Conservation (phyloP, 805 yeast genomes). For the Helenozyma rhizophorensis region DNA sequence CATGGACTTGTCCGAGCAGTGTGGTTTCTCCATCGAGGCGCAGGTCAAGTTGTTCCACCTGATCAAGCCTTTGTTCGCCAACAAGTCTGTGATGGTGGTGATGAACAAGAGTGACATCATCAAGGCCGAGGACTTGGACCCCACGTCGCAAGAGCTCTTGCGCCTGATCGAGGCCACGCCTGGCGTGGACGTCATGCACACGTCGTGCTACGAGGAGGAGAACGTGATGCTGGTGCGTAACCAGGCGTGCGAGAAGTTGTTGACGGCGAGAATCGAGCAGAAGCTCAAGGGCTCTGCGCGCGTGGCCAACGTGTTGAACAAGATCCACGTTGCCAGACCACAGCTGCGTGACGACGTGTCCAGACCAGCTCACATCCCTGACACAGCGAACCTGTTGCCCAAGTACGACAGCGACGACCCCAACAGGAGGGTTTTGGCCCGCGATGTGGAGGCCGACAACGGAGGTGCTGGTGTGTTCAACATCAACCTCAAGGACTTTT, state of each 20-base stretch:
- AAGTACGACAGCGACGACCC: conserved; percentile 81
- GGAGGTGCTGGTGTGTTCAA: conserved; percentile 99
- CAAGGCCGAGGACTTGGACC: conserved; percentile 75
- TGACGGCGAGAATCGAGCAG: conserved; percentile 94
- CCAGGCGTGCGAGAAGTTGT: conserved; percentile 93
- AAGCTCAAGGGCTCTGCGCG: conserved; percentile 91
- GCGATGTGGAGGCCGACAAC: conserved; percentile 87
- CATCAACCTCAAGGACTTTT: conserved; percentile 87
- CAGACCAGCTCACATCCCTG: conserved; percentile 82
- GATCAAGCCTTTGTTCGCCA: conserved; percentile 94
- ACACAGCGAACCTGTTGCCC: conserved; percentile 52
- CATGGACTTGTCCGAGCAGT: conserved; percentile 98
- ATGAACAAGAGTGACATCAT: conserved; percentile 93
- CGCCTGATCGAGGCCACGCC: conserved; percentile 59
- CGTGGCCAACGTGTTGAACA: conserved; percentile 83
- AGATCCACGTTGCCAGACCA: conserved; percentile 93
- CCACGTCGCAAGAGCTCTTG: conserved; percentile 68
- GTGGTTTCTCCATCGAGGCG: conserved; percentile 96
- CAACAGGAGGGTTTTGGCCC: conserved; percentile 72
- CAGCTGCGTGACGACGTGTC: conserved; percentile 80
- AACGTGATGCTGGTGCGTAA: conserved; percentile 95
- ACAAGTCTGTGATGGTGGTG: conserved; percentile 93
- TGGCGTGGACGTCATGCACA: conserved; percentile 87
- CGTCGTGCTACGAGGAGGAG: conserved; percentile 92
- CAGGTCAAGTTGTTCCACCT: conserved; percentile 97